These are phyloP conservation scores for Tuber borchii DNA, from an alignment of 495 filamentous ascomycete genomes.

Conservation along the genomic window DNA sequence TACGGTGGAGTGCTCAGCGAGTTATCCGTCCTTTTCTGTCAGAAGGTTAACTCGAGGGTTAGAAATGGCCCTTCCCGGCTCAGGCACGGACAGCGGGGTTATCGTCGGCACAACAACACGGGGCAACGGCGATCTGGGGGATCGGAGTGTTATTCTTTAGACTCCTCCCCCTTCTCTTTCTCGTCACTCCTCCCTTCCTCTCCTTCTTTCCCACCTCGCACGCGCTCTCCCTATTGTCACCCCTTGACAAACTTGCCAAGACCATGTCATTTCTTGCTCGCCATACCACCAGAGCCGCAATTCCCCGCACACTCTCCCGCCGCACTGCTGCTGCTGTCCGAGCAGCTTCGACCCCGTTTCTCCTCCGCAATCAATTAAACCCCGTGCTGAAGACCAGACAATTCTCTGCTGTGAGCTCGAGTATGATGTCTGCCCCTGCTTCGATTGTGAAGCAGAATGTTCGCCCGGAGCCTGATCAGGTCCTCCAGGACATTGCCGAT, in stretches of 20 bases:
- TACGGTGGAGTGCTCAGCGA: neutral
- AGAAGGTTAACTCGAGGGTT: neutral
- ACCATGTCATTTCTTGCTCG: conserved; percentile 36
- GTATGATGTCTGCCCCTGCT: conserved; percentile 17
- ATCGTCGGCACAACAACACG: conserved; percentile 18
- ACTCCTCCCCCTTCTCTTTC: conserved; percentile 13
- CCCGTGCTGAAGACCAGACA: conserved; percentile 7
- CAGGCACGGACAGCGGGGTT: conserved; percentile 22
- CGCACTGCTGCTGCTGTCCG: conserved; percentile 34
- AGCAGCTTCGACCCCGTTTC: conserved; percentile 21
- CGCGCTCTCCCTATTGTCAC: conserved; percentile 12
- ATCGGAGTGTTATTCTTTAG: conserved; percentile 13
- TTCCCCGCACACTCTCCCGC: conserved; percentile 24
- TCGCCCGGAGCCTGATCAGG: conserved; percentile 65
- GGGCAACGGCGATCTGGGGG: conserved; percentile 18
- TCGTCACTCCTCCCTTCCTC: conserved; percentile 9
- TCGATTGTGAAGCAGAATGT: conserved; percentile 42
- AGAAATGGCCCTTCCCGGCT: conserved; percentile 20
- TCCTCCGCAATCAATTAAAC: conserved; percentile 14
- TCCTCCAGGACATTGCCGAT: conserved; percentile 86
- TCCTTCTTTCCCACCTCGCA: conserved; percentile 15
- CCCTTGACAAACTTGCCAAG: neutral
- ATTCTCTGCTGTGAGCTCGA: conserved; percentile 28
- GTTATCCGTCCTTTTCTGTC: neutral
- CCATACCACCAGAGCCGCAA: conserved; percentile 24